phyloP scores from a whole-genome alignment of 2,329 filamentous ascomycete species.

The Allantophomopsis lycopodina region DNA sequence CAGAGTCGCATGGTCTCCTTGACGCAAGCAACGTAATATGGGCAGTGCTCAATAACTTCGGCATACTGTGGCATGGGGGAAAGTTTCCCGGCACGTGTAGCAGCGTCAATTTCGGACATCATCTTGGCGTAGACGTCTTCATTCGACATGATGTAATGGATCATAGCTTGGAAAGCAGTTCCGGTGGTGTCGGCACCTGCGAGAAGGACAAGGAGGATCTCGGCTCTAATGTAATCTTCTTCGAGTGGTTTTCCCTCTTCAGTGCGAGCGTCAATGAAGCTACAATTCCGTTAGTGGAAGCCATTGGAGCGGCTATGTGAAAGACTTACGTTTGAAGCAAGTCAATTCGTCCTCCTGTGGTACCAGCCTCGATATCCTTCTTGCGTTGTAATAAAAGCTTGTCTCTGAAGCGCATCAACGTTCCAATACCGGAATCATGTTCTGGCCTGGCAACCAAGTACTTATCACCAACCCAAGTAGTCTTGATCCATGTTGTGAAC shows the following conservation, averaged over 20 bases:
- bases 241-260: conserved; percentile 13
- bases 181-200: conserved; percentile 38
- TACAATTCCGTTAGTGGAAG: not conserved
- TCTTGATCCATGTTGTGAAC: conserved; percentile 39
- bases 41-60: conserved; percentile 25
- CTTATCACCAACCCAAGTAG: conserved; percentile 32
- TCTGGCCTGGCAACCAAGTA: conserved; percentile 38
- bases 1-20: conserved; percentile 34
- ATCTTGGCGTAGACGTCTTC: conserved; percentile 27
- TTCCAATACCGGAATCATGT: conserved; percentile 37
- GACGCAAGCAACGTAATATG: conserved; percentile 34
- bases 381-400: conserved; percentile 32
- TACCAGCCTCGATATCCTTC: conserved; percentile 30
- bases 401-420: conserved; percentile 42
- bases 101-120: conserved; percentile 29
- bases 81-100: conserved; percentile 18
- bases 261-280: conserved; percentile 21
- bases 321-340: conserved; percentile 32
- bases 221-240: conserved; percentile 9
- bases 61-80: conserved; percentile 24
- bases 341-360: conserved; percentile 29
- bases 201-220: conserved; percentile 20
- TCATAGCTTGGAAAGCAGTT: conserved; percentile 32
- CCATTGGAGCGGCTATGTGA: not conserved
- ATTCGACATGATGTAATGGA: conserved; percentile 26